Evolutionary conservation across 768 basidiomycete species (phyloP).

Genomic region (Rhizopogon rudus): DNA sequence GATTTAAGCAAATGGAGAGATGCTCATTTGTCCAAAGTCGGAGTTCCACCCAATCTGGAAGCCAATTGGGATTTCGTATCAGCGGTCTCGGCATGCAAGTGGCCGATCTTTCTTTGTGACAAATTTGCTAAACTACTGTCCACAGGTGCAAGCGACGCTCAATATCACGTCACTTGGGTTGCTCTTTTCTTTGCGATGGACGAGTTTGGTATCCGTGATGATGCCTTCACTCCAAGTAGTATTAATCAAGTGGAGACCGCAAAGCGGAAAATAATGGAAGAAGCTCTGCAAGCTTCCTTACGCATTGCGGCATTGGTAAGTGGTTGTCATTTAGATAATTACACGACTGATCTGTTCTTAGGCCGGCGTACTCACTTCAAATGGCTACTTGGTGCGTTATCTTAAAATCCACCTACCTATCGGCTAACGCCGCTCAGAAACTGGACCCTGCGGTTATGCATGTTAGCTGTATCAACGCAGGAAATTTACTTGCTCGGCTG

Average conservation of each 20-base stretch:
- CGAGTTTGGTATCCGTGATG: slow-evolving; percentile 78
- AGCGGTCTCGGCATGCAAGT: slow-evolving; percentile 60
- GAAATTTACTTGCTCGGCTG: slow-evolving; percentile 73
- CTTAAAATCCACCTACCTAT: slow-evolving; percentile 11
- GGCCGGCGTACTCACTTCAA: slow-evolving; percentile 80
- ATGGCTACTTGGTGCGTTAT: slow-evolving; percentile 73
- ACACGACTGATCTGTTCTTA: slow-evolving; percentile 19
- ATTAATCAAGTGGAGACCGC: slow-evolving; percentile 61
- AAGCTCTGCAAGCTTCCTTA: slow-evolving; percentile 79
- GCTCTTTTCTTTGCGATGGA: slow-evolving; percentile 76
- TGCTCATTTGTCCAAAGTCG: slow-evolving; percentile 68
- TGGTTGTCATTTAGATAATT: slow-evolving; percentile 1
- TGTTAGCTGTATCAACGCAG: slow-evolving; percentile 80
- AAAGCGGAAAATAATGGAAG: slow-evolving; percentile 70
- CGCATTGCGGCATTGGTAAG: slow-evolving; percentile 85
- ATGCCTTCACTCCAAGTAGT: slow-evolving; percentile 23
- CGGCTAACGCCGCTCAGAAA: slow-evolving; percentile 35
- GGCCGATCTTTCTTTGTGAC: not conserved
- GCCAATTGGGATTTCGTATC: slow-evolving; percentile 88
- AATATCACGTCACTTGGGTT: slow-evolving; percentile 92
- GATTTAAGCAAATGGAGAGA: slow-evolving; percentile 71
- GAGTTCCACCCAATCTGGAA: slow-evolving; percentile 82
- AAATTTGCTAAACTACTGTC: not conserved
- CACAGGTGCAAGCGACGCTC: slow-evolving; percentile 77
- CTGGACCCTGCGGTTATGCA: slow-evolving; percentile 89